Base-by-base conservation (phyloP, 805 yeast species). In the Saccharomycopsis javanensis region DNA sequence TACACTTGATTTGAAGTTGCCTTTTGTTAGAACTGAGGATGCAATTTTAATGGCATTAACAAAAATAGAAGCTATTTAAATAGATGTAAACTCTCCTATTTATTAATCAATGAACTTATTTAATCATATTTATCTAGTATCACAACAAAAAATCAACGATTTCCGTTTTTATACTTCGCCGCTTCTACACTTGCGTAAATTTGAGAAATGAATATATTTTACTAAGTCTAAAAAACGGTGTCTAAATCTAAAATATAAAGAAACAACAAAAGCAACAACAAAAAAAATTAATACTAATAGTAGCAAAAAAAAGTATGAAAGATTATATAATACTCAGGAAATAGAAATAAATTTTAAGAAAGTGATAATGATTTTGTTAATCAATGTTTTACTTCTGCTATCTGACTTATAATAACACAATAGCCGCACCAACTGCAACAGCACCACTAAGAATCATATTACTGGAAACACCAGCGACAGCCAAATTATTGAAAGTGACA, bases 21-120 rank as follows among this genome's bases (percentile, higher is more conserved):
- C 86, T 1, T 80, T 85, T 0, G 76, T 79, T 0, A 73, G 86
- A 58, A 75, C 85, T 1, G 96, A 88, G 64, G 96, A 89, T 68
- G 85, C 83, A 3, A 75, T 82, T 1, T 65, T 84, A 69, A 80
- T 86, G 8, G 77, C 83, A 0, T 68, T 85, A 51, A 68, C 88
- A 0, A 70, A 69, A 56, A 27, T 57, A 13, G 55, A 51, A 8
- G 15, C 50, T 4, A 48, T 57, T 42, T 55, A 31, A 31, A 30
- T 30, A 30, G 10, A 37, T 37, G 35, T 11, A 37, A 4, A 7
- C 5, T 16, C 18, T 37, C 1, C 7, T 37, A 8, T 16, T 16
- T 16, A 16, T 6, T 37, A 16, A 16, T 16, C 10, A 31, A 31
- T 31, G 13, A 31, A 11, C 35, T 7, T 7, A 7, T 31, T 5